Evolutionary conservation across 2,329 filamentous ascomycete genomes (phyloP).

Genomic region (Calonectria honghensis): DNA sequence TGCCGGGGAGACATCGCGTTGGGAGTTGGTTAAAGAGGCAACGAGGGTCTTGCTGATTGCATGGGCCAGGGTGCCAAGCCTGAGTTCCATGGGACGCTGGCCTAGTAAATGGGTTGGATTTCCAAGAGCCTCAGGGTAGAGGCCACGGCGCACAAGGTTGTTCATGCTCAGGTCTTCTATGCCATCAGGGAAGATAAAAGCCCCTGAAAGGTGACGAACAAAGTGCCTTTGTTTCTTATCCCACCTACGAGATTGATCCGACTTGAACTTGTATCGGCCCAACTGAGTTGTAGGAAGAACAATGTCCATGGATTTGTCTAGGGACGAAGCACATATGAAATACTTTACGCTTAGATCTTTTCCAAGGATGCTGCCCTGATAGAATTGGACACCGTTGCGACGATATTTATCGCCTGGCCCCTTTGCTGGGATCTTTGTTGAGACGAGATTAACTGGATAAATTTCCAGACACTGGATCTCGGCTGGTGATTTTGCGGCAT

Average conservation of each 20-base stretch:
- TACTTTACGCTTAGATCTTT: slow-evolving; percentile 66
- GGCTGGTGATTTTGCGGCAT: slow-evolving; percentile 6
- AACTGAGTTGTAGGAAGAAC: slow-evolving; percentile 55
- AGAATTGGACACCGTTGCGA: slow-evolving; percentile 64
- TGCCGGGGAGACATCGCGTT: slow-evolving; percentile 53
- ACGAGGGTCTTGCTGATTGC: slow-evolving; percentile 48
- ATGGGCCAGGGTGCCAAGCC: slow-evolving; percentile 50
- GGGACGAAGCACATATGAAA: slow-evolving; percentile 58
- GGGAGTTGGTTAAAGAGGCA: slow-evolving; percentile 38
- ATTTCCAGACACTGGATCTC: slow-evolving; percentile 56
- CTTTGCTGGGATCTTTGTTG: slow-evolving; percentile 26
- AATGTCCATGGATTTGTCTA: slow-evolving; percentile 52
- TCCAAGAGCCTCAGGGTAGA: slow-evolving; percentile 14
- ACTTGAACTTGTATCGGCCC: slow-evolving; percentile 49
- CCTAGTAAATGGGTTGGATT: slow-evolving; percentile 24
- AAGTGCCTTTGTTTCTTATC: slow-evolving; percentile 56
- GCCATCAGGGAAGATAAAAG: slow-evolving; percentile 63
- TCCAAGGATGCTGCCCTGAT: slow-evolving; percentile 66
- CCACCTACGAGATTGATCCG: slow-evolving; percentile 53
- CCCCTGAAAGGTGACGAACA: slow-evolving; percentile 54
- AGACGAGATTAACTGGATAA: slow-evolving; percentile 52
- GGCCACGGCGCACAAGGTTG: slow-evolving; percentile 41
- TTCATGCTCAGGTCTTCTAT: slow-evolving; percentile 55
- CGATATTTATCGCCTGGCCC: slow-evolving; percentile 58
- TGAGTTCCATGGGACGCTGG: slow-evolving; percentile 50